Evolutionary conservation across 768 basidiomycete species (phyloP).

Genomic region (Rhizopogon rudus): DNA sequence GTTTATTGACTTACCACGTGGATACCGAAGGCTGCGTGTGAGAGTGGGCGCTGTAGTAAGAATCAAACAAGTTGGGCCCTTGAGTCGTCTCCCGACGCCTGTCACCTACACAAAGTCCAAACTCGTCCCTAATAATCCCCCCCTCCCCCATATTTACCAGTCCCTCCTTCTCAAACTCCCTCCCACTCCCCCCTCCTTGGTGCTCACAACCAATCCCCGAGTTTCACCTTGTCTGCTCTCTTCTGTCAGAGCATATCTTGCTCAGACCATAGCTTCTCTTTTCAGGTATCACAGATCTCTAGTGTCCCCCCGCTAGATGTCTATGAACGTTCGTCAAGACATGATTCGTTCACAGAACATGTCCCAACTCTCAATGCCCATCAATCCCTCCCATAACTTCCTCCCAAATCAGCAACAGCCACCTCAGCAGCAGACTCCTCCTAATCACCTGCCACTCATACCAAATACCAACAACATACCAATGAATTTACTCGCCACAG

Average conservation of each 20-base stretch:
- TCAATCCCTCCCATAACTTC: constrained; percentile 28
- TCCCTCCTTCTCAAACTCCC: background rate
- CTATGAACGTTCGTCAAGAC: constrained; percentile 51
- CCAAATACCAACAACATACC: constrained; percentile 28
- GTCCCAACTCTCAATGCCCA: constrained; percentile 35
- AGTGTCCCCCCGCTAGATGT: background rate
- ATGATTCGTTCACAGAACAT: constrained; percentile 42
- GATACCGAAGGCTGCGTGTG: constrained; percentile 21
- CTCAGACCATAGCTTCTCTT: constrained; percentile 1
- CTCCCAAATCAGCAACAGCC: constrained; percentile 33
- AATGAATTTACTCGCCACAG: constrained; percentile 34
- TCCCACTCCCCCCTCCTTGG: background rate
- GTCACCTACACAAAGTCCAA: no score
- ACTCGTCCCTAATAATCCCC: no score
- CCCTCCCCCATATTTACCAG: background rate
- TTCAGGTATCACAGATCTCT: constrained; percentile 6
- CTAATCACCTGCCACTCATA: constrained; percentile 33
- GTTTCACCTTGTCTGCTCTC: background rate
- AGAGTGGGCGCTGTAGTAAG: constrained; percentile 4
- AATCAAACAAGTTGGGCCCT: constrained; percentile 6
- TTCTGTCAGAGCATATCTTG: no score
- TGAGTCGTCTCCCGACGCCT: background rate
- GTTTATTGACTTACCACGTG: constrained; percentile 20
- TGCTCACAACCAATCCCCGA: no score
- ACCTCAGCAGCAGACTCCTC: constrained; percentile 23